These are phyloP conservation scores for Pogostemon cablin DNA, from an alignment of 257 asterid species.

Conservation along the genomic window DNA sequence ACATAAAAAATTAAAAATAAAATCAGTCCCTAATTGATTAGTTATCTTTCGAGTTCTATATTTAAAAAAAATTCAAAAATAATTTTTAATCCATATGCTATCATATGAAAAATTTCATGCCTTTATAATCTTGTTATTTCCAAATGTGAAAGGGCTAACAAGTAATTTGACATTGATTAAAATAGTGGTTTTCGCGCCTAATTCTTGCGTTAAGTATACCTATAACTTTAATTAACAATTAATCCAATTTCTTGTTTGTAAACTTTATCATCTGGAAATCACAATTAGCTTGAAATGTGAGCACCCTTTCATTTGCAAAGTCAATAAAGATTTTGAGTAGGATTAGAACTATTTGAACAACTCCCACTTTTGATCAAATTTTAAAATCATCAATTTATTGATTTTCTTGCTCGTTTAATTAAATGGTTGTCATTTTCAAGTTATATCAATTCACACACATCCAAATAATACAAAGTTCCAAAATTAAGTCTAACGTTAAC, in stretches of 20 bases:
- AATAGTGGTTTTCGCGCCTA: background rate
- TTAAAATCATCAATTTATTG: conserved; percentile 9
- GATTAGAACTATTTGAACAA: conserved; percentile 34
- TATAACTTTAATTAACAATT: conserved; percentile 16
- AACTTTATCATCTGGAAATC: background rate
- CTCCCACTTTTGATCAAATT: conserved; percentile 33
- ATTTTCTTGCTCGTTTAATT: conserved; percentile 15
- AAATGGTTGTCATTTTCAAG: conserved; percentile 29
- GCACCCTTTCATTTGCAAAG: conserved; percentile 18
- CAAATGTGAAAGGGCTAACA: conserved; percentile 18
- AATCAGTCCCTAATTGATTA: no score
- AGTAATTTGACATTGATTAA: background rate
- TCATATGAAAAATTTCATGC: no score
- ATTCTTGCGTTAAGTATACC: conserved; percentile 33
- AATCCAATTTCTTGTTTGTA: background rate
- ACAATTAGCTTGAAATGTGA: conserved; percentile 2
- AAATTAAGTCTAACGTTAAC: background rate
- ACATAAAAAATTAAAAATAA: no score
- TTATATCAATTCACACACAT: background rate
- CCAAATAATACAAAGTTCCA: background rate
- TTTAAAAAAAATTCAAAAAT: no score
- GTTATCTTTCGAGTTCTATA: no score
- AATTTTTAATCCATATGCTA: no score
- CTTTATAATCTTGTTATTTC: background rate
- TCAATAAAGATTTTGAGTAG: conserved; percentile 44